These are phyloP conservation scores for Globisporangium nagaii DNA, from an alignment of 352 stramenopile genomes.

Conservation along the genomic window DNA sequence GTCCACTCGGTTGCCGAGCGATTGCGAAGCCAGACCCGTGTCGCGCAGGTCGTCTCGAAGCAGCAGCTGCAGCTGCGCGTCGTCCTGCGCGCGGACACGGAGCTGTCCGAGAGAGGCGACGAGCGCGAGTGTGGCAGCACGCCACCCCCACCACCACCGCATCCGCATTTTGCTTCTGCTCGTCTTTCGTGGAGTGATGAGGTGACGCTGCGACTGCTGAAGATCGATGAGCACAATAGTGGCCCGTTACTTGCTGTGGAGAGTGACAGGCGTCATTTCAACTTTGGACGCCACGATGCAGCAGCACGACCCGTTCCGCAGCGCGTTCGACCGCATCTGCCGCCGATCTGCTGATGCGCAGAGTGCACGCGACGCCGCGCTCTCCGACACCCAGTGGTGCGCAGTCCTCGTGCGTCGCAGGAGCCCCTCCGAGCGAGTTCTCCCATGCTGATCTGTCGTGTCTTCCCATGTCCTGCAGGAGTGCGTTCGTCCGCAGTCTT, in stretches of 20 bases:
- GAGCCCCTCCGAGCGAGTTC: too few relatives aligned
- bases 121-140: neutral
- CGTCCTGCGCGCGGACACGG: neutral
- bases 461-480: too few relatives aligned
- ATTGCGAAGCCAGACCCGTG: neutral
- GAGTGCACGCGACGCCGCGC: neutral
- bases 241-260: neutral
- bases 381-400: constrained; percentile 1
- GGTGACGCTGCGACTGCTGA: neutral
- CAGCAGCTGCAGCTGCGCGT: neutral
- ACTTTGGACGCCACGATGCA: neutral
- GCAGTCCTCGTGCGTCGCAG: neutral
- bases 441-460: too few relatives aligned
- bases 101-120: neutral
- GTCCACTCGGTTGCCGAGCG: constrained; percentile 13
- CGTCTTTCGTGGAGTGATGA: too few relatives aligned
- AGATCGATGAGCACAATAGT: neutral
- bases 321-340: neutral
- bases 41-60: constrained; percentile 13
- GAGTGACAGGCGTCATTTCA: too few relatives aligned
- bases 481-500: neutral
- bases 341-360: neutral
- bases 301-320: neutral
- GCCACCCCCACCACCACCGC: neutral
- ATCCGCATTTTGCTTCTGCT: neutral